Evolutionary conservation across 106 monocot species (phyloP).

Genomic region (Amphibolis antarctica): DNA sequence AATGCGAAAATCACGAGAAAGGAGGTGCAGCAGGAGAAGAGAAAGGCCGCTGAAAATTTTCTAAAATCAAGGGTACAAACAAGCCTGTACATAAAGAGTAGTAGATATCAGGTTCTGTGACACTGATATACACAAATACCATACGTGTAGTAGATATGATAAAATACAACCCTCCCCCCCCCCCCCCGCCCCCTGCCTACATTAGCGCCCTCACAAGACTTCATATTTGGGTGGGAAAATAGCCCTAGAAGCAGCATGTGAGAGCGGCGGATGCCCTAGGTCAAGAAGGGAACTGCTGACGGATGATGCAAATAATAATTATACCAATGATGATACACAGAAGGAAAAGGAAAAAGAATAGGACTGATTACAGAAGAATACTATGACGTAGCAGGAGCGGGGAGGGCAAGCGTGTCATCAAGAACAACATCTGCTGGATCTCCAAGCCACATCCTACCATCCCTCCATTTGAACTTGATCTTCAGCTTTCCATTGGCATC

Average conservation of each 20-base stretch:
- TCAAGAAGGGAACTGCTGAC: background rate
- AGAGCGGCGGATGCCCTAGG: background rate
- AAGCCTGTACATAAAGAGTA: slow-evolving; percentile 4
- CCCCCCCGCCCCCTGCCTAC: background rate
- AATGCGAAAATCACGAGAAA: too few species aligned
- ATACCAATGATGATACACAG: background rate
- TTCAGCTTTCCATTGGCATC: slow-evolving; percentile 95
- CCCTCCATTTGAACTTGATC: slow-evolving; percentile 89
- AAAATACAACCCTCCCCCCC: background rate
- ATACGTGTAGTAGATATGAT: too few species aligned
- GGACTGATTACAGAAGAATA: background rate
- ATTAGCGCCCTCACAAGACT: background rate
- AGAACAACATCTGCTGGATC: slow-evolving; percentile 90
- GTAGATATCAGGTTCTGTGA: background rate
- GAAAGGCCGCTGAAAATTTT: background rate
- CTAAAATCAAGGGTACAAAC: background rate
- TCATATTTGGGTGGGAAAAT: background rate
- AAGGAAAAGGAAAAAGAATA: background rate
- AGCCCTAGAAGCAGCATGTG: background rate
- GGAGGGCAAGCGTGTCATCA: slow-evolving; percentile 19
- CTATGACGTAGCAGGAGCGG: background rate
- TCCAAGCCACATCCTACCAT: slow-evolving; percentile 72
- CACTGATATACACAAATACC: background rate
- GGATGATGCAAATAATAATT: background rate
- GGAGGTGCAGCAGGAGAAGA: background rate